Evolutionary conservation across 331 rosid genomes (phyloP).

Genomic region (Spiraea crenata): DNA sequence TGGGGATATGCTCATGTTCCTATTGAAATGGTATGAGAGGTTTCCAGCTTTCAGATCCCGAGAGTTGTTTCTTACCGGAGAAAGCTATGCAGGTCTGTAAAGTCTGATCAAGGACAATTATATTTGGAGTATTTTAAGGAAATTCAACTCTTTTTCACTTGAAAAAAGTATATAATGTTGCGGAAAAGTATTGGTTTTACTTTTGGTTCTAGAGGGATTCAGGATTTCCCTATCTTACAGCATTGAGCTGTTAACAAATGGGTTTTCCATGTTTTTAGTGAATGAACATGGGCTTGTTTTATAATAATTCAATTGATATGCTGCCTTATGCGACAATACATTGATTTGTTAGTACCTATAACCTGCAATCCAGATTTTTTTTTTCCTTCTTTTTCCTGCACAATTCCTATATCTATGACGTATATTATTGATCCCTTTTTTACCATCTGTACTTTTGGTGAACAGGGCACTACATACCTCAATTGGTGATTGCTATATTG

Average conservation of each 20-base stretch:
- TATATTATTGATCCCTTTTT: too few species aligned
- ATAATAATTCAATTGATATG: too few species aligned
- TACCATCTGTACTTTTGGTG: background rate
- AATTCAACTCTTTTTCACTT: background rate
- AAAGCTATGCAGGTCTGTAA: constrained; percentile 82
- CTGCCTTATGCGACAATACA: background rate
- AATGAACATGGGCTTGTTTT: background rate
- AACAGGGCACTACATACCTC: constrained; percentile 91
- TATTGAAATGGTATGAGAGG: constrained; percentile 73
- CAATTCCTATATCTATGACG: too few species aligned
- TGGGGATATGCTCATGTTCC: constrained; percentile 63
- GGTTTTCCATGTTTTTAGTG: background rate
- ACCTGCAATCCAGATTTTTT: too few species aligned
- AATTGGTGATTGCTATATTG: constrained; percentile 60
- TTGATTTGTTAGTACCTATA: too few species aligned
- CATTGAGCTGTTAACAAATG: background rate
- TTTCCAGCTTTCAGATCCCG: constrained; percentile 68
- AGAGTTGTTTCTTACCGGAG: constrained; percentile 79
- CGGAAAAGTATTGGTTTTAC: background rate
- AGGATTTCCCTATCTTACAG: background rate
- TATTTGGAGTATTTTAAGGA: background rate
- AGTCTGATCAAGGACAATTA: constrained; percentile 7
- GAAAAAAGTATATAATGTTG: too few species aligned
- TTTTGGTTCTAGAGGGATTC: background rate
- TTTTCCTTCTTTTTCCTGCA: too few species aligned